phyloP scores from a whole-genome alignment of 495 filamentous ascomycete genomes.

The Letharia lupina region DNA sequence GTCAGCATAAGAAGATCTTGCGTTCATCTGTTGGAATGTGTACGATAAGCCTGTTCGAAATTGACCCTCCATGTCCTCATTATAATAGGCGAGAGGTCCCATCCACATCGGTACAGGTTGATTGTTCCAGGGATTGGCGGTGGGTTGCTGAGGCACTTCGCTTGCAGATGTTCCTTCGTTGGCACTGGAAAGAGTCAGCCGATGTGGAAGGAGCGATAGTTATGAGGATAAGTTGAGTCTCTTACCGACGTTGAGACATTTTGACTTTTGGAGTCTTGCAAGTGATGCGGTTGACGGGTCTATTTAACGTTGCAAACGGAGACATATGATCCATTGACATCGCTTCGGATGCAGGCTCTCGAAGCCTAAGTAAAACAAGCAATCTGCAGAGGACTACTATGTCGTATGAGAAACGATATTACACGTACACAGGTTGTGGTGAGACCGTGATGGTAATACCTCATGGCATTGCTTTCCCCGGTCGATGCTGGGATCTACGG shows the following conservation, averaged over 20 bases:
- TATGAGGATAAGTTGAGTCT: not conserved
- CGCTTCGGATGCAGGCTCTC: not conserved
- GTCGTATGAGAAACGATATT: too few relatives aligned
- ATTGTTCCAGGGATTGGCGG: not conserved
- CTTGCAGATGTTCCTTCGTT: not conserved
- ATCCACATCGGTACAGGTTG: not conserved
- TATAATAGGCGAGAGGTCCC: slow-evolving; percentile 1
- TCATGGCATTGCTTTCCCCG: not conserved
- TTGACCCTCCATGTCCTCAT: not conserved
- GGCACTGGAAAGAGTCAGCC: not conserved
- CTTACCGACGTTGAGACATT: slow-evolving; percentile 5
- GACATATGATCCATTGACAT: not conserved
- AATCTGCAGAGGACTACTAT: not conserved
- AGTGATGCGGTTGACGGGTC: not conserved
- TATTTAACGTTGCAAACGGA: not conserved
- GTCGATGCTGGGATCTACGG: not conserved
- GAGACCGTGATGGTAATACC: too few relatives aligned
- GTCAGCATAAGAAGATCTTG: not conserved
- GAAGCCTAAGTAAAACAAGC: not conserved
- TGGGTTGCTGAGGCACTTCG: not conserved
- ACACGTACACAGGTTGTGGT: too few relatives aligned
- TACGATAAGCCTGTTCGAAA: not conserved
- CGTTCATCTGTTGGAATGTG: not conserved
- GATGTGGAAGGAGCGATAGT: not conserved
- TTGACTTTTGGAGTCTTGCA: not conserved